Evolutionary conservation across 371 early-diverging fungal species (phyloP), one percentile per base, ranked within the genome.

Genomic region (Mortierella polycephala): DNA sequence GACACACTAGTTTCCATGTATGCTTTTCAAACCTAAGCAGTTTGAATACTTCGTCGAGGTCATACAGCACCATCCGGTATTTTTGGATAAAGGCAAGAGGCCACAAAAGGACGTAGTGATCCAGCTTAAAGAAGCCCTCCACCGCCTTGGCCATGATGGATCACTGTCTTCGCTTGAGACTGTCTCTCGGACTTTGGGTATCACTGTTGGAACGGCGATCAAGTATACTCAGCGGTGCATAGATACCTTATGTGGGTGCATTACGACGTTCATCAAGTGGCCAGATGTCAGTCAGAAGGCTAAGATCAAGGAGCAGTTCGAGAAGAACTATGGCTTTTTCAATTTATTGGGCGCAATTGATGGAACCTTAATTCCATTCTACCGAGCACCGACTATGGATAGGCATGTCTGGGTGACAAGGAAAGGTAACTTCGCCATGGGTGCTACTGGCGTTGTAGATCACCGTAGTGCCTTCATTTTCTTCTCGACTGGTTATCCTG

Each of bases 71-170:
- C 58, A 57, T 18, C 18, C 58, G 39, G 40, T 39, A 11, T 57
- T 57, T 18, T 21, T 14, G 14, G 10, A 12, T n/a, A 10, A 3
- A 5, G 58, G 58, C 7, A 41, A 40, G 10, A 57, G 44, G 44
- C 42, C 42, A 7, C 58, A 57, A 20, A 20, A 16, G 2, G 44
- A 42, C 7, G 58, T 57, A 13, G 44, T 20, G 18, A 57, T 18
- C n/a, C 58, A 57, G 44, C 40, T 57, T 11, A 57, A 41, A n/a
- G 58, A 42, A 9, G 58, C 58, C 1, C 41, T 57, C n/a, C 44
- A 41, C 40, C 12, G 58, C 10, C 44, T 57, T n/a, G 44, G 11
- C 42, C 58, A 57, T 42, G n/a, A 57, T 57, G 58, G 44, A 18
- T 44, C 58, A 6, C 58, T 11, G 23, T 12, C 58, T 21, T 57